Evolutionary conservation across 768 basidiomycete genomes (phyloP).

Genomic region (Boletus bicolor): DNA sequence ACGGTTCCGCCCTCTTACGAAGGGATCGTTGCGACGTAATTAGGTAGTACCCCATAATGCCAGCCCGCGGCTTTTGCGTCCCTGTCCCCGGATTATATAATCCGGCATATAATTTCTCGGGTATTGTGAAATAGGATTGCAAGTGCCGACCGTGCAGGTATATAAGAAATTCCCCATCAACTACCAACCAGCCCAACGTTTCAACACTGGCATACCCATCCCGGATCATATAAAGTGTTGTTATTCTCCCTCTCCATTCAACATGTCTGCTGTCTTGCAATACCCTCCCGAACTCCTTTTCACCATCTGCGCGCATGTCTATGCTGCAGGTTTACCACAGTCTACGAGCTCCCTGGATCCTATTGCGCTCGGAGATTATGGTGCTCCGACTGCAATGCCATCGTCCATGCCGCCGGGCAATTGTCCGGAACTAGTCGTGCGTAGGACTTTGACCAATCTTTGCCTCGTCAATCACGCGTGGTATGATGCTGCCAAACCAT

Average conservation of each 20-base stretch:
- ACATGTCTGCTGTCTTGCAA: conserved; percentile 34
- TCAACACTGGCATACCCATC: background rate
- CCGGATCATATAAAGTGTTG: too few species aligned
- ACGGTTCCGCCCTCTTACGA: conserved; percentile 16
- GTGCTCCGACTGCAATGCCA: conserved; percentile 58
- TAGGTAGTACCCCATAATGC: too few species aligned
- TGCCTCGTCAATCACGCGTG: conserved; percentile 76
- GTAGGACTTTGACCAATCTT: conserved; percentile 64
- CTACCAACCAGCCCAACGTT: background rate
- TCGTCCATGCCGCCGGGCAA: conserved; percentile 69
- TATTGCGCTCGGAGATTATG: conserved; percentile 43
- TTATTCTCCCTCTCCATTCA: background rate
- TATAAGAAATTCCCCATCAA: background rate
- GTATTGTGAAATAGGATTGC: background rate
- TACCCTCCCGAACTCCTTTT: conserved; percentile 74
- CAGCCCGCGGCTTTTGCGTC: too few species aligned
- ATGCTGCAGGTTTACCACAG: conserved; percentile 58
- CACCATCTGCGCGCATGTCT: conserved; percentile 70
- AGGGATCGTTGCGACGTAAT: conserved; percentile 1
- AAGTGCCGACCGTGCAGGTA: conserved; percentile 11
- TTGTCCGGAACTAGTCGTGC: conserved; percentile 65
- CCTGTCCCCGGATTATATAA: too few species aligned
- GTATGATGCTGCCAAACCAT: conserved; percentile 82
- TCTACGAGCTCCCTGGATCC: conserved; percentile 65
- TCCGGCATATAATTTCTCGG: too few species aligned